Percentiles rank a stretch among this genome's conserved stretches.
phyloP scores from a whole-genome alignment of 768 basidiomycete genomes.

The Termitomyces sp. region DNA sequence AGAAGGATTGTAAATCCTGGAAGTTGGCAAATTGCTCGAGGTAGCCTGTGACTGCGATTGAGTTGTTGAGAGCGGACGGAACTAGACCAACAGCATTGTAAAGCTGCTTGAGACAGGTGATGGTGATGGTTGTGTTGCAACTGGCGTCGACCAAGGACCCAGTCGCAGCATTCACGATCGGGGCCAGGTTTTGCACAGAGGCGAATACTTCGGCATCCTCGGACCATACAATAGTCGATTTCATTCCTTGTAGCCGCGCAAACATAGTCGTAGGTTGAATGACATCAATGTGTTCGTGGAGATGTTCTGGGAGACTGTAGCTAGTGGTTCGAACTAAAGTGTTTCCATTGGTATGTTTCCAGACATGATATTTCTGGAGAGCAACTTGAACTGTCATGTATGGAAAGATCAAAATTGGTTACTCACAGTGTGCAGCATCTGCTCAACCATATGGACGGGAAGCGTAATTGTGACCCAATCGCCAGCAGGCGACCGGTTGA shows the following conservation, averaged over 20 bases:
- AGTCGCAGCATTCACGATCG: not conserved
- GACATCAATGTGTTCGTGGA: slow-evolving; percentile 58
- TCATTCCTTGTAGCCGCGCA: slow-evolving; percentile 19
- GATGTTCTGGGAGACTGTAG: slow-evolving; percentile 56
- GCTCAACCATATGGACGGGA: slow-evolving; percentile 51
- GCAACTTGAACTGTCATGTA: not conserved
- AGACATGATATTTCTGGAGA: slow-evolving; percentile 57
- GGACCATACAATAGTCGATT: slow-evolving; percentile 15
- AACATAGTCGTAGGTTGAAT: slow-evolving; percentile 73
- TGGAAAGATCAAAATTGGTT: not conserved
- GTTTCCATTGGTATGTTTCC: slow-evolving; percentile 49
- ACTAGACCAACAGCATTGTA: slow-evolving; percentile 47
- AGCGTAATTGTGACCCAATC: slow-evolving; percentile 67
- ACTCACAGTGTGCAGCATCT: slow-evolving; percentile 54
- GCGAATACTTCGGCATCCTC: slow-evolving; percentile 15
- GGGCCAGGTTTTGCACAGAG: slow-evolving; percentile 3
- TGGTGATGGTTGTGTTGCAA: slow-evolving; percentile 46
- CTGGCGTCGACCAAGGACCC: slow-evolving; percentile 31
- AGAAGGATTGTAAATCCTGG: slow-evolving; percentile 46
- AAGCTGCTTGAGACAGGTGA: slow-evolving; percentile 47
- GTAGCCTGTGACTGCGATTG: slow-evolving; percentile 50
- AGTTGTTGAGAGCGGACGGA: slow-evolving; percentile 37
- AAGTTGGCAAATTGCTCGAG: slow-evolving; percentile 47
- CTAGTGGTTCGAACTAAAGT: slow-evolving; percentile 55
- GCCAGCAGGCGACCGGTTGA: slow-evolving; percentile 48